phyloP scores from a whole-genome alignment of 805 yeast species.

The Candida alai region DNA sequence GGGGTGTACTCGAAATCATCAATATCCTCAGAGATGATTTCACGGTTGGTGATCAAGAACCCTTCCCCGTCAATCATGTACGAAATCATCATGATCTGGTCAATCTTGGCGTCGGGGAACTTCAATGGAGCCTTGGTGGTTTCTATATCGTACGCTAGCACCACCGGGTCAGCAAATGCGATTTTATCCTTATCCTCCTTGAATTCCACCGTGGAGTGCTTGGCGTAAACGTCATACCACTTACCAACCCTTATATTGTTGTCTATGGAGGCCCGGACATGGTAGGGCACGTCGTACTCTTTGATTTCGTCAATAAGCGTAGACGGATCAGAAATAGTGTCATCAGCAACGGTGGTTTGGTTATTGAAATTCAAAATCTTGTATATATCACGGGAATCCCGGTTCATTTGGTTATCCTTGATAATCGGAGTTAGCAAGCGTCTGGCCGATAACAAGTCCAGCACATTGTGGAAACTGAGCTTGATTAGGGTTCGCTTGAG shows the following conservation, averaged over 20 bases:
- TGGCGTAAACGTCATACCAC: conserved; percentile 83
- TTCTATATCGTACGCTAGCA: conserved; percentile 95
- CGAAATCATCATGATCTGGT: conserved; percentile 97
- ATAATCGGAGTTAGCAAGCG: conserved; percentile 66
- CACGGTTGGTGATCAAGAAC: conserved; percentile 86
- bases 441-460: conserved; percentile 74
- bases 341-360: conserved; percentile 16
- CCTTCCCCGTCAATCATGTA: conserved; percentile 99
- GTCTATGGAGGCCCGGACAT: conserved; percentile 94
- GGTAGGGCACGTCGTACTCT: conserved; percentile 96
- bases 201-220: conserved; percentile 50
- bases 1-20: conserved; percentile 98
- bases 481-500: conserved; percentile 59
- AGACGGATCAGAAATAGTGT: conserved; percentile 38
- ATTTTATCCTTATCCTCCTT: conserved; percentile 67
- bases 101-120: conserved; percentile 88
- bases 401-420: conserved; percentile 57
- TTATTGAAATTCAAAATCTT: conserved; percentile 47
- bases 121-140: conserved; percentile 95
- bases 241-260: conserved; percentile 84
- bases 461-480: conserved; percentile 68
- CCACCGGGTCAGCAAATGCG: conserved; percentile 96
- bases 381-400: conserved; percentile 65
- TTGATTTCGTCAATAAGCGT: conserved; percentile 73
- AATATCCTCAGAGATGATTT: conserved; percentile 89